These are phyloP conservation scores for Candida koratica DNA, from an alignment of 805 yeast genomes.

Conservation along the genomic window DNA sequence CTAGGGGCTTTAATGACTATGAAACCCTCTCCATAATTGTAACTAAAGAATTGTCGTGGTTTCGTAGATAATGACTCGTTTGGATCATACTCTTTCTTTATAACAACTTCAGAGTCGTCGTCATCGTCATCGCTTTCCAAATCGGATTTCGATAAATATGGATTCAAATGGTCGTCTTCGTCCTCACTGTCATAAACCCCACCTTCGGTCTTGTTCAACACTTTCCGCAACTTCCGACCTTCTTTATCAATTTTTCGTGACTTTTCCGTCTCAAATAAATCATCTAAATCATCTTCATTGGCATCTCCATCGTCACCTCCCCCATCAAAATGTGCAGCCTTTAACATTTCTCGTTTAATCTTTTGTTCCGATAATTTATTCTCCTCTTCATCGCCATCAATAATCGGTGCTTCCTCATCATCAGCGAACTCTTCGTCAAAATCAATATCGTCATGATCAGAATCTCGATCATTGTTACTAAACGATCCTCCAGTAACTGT, in stretches of 20 bases:
- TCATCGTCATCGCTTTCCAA: constrained; percentile 62
- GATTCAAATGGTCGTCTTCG: constrained; percentile 56
- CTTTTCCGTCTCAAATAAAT: constrained; percentile 58
- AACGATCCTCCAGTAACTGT: constrained; percentile 42
- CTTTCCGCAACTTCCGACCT: constrained; percentile 80
- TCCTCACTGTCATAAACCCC: constrained; percentile 87
- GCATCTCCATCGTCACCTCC: constrained; percentile 45
- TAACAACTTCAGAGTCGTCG: constrained; percentile 35
- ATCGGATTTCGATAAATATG: constrained; percentile 57
- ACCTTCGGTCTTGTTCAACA: constrained; percentile 79
- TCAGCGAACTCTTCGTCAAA: constrained; percentile 97
- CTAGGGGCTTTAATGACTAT: constrained; percentile 64
- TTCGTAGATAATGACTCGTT: constrained; percentile 14
- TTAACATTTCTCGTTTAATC: constrained; percentile 78
- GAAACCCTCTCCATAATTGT: constrained; percentile 33
- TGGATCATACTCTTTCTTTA: constrained; percentile 32
- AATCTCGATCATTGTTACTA: constrained; percentile 47
- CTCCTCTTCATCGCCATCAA: constrained; percentile 95
- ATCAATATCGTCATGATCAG: constrained; percentile 89
- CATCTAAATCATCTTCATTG: constrained; percentile 62
- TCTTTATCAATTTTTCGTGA: constrained; percentile 79
- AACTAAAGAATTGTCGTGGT: constrained; percentile 22
- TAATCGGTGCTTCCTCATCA: constrained; percentile 97
- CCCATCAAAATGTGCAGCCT: constrained; percentile 72
- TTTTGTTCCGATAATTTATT: constrained; percentile 82